These are phyloP conservation scores for Phalaenopsis equestris DNA, from an alignment of 106 monocot species.

Conservation along the genomic window DNA sequence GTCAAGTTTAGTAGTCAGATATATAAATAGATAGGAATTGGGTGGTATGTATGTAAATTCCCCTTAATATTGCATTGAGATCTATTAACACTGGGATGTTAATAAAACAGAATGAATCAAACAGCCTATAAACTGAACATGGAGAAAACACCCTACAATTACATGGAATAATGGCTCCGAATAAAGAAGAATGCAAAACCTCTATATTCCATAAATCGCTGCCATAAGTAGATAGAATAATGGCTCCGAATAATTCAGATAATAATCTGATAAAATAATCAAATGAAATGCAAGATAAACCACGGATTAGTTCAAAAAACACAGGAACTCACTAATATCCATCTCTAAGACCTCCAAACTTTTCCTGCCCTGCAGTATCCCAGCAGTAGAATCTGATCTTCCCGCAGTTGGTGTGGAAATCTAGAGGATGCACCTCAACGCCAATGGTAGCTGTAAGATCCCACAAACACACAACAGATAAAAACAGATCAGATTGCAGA, in stretches of 20 bases:
- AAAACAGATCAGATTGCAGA: neutral
- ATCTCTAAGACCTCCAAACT: constrained; percentile 66
- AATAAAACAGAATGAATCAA: no score
- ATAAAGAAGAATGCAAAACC: neutral
- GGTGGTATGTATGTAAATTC: no score
- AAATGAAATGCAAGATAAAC: neutral
- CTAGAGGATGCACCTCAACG: constrained; percentile 67
- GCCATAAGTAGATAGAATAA: neutral
- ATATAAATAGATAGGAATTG: no score
- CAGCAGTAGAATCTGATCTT: constrained; percentile 67
- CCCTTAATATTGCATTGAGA: no score
- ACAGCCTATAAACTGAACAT: no score
- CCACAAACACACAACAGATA: neutral
- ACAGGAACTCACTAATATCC: constrained; percentile 54
- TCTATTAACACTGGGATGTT: no score
- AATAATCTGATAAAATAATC: neutral
- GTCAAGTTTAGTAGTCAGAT: no score
- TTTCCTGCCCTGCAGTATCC: constrained; percentile 73
- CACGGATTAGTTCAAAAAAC: neutral
- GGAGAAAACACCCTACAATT: no score
- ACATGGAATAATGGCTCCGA: no score
- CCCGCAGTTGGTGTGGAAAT: constrained; percentile 57
- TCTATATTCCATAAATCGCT: neutral
- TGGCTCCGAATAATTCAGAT: neutral
- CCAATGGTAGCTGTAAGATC: constrained; percentile 49